Base-by-base conservation (phyloP, 2,329 filamentous ascomycete species). In the Drechslerella coelobrocha region DNA sequence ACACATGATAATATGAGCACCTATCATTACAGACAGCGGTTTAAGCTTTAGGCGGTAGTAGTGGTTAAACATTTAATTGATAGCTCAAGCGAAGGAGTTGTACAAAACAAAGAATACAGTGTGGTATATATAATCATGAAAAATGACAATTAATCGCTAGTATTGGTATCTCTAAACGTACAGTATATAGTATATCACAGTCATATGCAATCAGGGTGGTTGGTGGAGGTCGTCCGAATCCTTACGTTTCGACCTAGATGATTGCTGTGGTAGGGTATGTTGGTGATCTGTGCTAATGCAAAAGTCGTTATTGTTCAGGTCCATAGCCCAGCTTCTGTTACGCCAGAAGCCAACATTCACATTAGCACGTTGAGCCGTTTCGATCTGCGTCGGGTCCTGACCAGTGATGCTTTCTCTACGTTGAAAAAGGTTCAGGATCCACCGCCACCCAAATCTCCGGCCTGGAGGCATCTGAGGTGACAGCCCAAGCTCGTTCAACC, bases 231-330 rank as follows among this genome's bases (percentile, higher is more conserved):
- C n/a, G n/a, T n/a, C n/a, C n/a, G 54, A 66, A 45, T 53, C 47
- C 9, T 53, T 52, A 7, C 61, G 26, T 39, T 26, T 27, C 8
- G 50, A 3, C n/a, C 27, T 59, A 6, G 10, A n/a, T 12, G 19
- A 43, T 10, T 27, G 39, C 10, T 48, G 48, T 43, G 55, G 63
- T n/a, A 68, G 24, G 26, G 51, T 27, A 52, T 61, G 63, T 12
- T 23, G 51, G 43, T 55, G 43, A 4, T 27, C 14, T 24, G 63
- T 54, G 24, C 54, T 55, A 17, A 61, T 50, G 24, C 63, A 61
- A 37, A 52, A 68, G 39, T 61, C 63, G 17, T 68, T 68, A 51
- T 68, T 41, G 1, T n/a, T 37, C 63, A 68, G 48, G 39, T 68
- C 55, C 50, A 60, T 60, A 14, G 5, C 43, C 55, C 48, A 60